Evolutionary conservation across 352 stramenopile genomes (phyloP).

Genomic region (Phytophthora syringae): DNA sequence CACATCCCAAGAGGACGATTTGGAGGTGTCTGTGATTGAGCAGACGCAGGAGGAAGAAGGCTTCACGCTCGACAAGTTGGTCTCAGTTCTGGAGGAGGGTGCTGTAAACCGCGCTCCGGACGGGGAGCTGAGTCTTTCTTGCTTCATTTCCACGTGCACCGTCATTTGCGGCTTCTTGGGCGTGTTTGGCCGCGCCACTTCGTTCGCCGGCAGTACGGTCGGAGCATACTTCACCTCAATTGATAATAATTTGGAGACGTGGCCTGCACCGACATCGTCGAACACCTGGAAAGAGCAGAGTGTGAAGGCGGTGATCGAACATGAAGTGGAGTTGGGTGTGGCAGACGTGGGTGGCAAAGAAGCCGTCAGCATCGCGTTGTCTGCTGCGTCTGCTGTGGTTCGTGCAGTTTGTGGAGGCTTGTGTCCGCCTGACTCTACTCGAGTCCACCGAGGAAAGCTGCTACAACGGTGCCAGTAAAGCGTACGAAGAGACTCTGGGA

Average conservation of each 20-base stretch:
- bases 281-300: constrained; percentile 62
- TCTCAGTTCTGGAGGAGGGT: constrained; percentile 45
- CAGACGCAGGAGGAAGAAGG: constrained; percentile 40
- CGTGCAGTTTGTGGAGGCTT: constrained; percentile 84
- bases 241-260: constrained; percentile 60
- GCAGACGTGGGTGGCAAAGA: constrained; percentile 81
- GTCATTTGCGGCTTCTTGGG: constrained; percentile 76
- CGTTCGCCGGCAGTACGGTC: constrained; percentile 81
- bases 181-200: constrained; percentile 81
- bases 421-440: constrained; percentile 68
- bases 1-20: constrained; percentile 54
- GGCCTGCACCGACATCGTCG: constrained; percentile 33
- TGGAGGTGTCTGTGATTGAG: constrained; percentile 64
- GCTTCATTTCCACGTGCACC: constrained; percentile 63
- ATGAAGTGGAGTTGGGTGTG: constrained; percentile 66
- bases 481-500: constrained; percentile 86
- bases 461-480: constrained; percentile 66
- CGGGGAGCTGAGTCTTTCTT: constrained; percentile 47
- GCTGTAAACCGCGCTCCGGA: constrained; percentile 34
- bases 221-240: constrained; percentile 79
- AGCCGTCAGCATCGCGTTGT: constrained; percentile 76
- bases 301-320: constrained; percentile 60
- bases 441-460: constrained; percentile 75
- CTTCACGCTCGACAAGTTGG: constrained; percentile 59
- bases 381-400: constrained; percentile 84